Evolutionary conservation across 176 grass and related monocot genomes (phyloP).

Genomic region (Thalia dealbata): DNA sequence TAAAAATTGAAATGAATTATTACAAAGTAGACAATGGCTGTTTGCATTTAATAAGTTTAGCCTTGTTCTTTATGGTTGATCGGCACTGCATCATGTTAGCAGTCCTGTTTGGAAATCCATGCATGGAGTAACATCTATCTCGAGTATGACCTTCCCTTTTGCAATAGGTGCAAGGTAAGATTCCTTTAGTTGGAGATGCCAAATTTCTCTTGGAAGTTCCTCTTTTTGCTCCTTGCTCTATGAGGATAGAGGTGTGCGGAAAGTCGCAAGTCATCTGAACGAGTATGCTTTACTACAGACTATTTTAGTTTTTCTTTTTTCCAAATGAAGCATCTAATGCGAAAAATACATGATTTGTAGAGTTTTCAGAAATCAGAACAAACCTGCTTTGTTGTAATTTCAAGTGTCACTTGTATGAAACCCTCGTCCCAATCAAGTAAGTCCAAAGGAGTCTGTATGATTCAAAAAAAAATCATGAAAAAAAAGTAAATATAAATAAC

Average conservation of each 20-base stretch:
- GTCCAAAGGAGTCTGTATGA: conserved; percentile 59
- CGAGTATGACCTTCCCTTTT: too few species aligned
- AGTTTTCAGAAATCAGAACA: conserved; percentile 14
- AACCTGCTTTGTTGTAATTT: conserved; percentile 81
- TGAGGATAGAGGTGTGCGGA: too few species aligned
- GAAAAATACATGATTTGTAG: neutral
- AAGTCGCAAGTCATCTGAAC: conserved; percentile 12
- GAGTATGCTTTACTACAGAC: conserved; percentile 49
- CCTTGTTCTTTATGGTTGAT: too few species aligned
- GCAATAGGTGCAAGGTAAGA: too few species aligned
- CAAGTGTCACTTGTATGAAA: conserved; percentile 80
- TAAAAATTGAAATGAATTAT: too few species aligned
- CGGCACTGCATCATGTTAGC: too few species aligned
- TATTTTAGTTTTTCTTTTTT: neutral
- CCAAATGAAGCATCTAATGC: neutral
- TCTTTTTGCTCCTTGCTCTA: too few species aligned
- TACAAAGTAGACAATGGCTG: too few species aligned
- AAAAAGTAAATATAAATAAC: conserved; percentile 10
- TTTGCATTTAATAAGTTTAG: neutral
- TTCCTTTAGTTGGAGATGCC: too few species aligned
- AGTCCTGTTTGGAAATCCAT: too few species aligned
- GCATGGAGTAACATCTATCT: too few species aligned
- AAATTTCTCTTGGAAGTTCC: too few species aligned
- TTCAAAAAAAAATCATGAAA: conserved; percentile 3
- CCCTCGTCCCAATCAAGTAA: conserved; percentile 78